phyloP scores from a whole-genome alignment of 1,284 basidiomycete genomes.

The Pseudozyma sp. region DNA sequence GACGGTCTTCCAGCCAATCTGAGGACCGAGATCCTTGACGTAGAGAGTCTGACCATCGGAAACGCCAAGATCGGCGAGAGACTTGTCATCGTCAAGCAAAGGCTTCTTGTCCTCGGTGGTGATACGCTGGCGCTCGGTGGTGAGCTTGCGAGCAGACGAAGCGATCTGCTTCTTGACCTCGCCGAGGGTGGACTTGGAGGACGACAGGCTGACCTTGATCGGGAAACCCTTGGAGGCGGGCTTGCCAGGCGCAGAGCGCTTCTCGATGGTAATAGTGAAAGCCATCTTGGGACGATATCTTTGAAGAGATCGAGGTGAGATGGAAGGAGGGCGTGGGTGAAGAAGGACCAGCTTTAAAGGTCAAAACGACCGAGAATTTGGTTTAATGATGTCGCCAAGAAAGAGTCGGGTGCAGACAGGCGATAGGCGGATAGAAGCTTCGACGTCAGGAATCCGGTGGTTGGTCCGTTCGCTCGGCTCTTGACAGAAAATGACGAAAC shows the following conservation, averaged over 20 bases:
- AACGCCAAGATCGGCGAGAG: slow-evolving; percentile 47
- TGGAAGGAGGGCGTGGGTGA: slow-evolving; percentile 1
- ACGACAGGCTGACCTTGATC: slow-evolving; percentile 38
- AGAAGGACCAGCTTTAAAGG: background rate
- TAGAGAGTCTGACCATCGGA: slow-evolving; percentile 49
- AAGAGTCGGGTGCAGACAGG: no score
- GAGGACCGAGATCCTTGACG: slow-evolving; percentile 67
- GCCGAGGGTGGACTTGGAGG: slow-evolving; percentile 47
- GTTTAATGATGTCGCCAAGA: no score
- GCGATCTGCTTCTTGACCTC: slow-evolving; percentile 61
- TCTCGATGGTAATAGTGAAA: slow-evolving; percentile 48
- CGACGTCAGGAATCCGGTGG: no score
- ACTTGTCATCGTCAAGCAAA: slow-evolving; percentile 57
- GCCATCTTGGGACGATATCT: slow-evolving; percentile 19
- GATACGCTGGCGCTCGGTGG: slow-evolving; percentile 60
- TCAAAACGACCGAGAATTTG: background rate
- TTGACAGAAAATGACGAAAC: no score
- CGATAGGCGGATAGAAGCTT: no score
- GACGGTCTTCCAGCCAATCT: slow-evolving; percentile 67
- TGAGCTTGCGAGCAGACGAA: slow-evolving; percentile 38
- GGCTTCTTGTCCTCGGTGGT: slow-evolving; percentile 60
- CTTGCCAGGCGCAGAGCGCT: slow-evolving; percentile 49
- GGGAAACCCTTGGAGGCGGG: slow-evolving; percentile 57
- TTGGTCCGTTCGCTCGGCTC: no score
- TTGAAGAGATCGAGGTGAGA: background rate